Evolutionary conservation across 352 stramenopile species (phyloP).

Genomic region (Phytophthora chlamydospora): DNA sequence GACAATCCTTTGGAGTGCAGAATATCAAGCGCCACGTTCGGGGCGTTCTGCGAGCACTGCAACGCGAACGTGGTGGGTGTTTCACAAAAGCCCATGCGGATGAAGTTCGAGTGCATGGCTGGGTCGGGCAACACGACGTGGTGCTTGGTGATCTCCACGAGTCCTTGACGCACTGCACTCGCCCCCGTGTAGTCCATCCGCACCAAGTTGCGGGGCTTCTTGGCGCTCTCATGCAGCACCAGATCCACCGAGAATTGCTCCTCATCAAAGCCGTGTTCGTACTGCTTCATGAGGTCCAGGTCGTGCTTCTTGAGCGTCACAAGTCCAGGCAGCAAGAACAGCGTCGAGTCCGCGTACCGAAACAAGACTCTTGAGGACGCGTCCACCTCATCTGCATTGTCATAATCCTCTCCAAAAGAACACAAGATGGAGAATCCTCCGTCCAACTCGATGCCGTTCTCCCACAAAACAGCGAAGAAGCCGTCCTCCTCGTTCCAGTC

Average conservation of each 20-base stretch:
- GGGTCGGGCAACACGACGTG: conserved; percentile 78
- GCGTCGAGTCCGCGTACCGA: conserved; percentile 81
- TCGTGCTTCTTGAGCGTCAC: conserved; percentile 77
- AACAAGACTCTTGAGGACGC: conserved; percentile 76
- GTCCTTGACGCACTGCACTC: conserved; percentile 64
- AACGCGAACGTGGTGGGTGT: conserved; percentile 79
- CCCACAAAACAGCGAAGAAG: conserved; percentile 82
- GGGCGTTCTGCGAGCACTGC: conserved; percentile 77
- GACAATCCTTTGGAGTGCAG: conserved; percentile 71
- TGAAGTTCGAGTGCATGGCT: conserved; percentile 83
- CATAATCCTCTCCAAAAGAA: conserved; percentile 83
- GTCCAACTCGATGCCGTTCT: conserved; percentile 75
- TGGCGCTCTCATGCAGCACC: conserved; percentile 64
- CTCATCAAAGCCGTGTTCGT: conserved; percentile 83
- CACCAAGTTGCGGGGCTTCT: conserved; percentile 43
- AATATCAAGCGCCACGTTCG: conserved; percentile 76
- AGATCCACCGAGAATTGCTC: conserved; percentile 84
- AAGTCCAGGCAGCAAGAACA: conserved; percentile 71
- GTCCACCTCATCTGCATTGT: conserved; percentile 61
- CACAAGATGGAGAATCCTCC: conserved; percentile 86
- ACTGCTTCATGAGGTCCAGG: conserved; percentile 88
- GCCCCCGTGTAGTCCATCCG: conserved; percentile 74
- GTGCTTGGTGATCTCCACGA: conserved; percentile 85
- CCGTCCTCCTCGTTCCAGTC: conserved; percentile 85
- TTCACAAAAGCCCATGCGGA: conserved; percentile 79